Percentiles rank a stretch among this genome's conserved stretches.
Evolutionary conservation across 1,284 basidiomycete genomes (phyloP).

Genomic region (Melanopsichium pennsylvanicum): DNA sequence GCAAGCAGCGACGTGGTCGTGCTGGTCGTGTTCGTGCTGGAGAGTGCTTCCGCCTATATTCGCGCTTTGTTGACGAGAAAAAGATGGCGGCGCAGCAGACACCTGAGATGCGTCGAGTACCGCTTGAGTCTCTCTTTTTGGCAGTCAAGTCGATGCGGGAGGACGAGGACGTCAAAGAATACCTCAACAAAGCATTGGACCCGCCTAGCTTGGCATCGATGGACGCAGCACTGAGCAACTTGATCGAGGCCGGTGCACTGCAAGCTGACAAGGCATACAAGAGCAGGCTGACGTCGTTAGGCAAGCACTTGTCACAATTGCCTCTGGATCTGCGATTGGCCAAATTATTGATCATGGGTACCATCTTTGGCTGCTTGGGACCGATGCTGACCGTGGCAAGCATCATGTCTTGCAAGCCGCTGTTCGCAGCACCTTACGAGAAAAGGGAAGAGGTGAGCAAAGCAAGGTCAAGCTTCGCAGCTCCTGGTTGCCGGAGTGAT

Average conservation of each 20-base stretch:
- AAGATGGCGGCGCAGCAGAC: constrained; percentile 75
- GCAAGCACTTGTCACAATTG: constrained; percentile 79
- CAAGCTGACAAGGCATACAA: constrained; percentile 70
- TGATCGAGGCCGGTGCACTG: constrained; percentile 82
- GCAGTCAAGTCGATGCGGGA: constrained; percentile 84
- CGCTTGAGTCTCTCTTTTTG: constrained; percentile 82
- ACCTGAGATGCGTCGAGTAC: constrained; percentile 89
- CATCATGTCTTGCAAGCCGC: constrained; percentile 83
- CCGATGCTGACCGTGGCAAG: constrained; percentile 70
- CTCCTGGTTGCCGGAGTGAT: constrained; percentile 80
- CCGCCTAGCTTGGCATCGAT: constrained; percentile 81
- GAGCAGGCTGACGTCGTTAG: constrained; percentile 78
- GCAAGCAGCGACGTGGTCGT: constrained; percentile 83
- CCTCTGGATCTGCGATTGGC: constrained; percentile 88
- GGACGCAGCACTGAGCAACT: constrained; percentile 77
- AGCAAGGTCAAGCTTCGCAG: constrained; percentile 58
- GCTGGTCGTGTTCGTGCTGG: constrained; percentile 77
- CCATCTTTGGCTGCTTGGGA: constrained; percentile 61
- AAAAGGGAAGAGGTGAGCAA: constrained; percentile 79
- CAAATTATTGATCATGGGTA: constrained; percentile 72
- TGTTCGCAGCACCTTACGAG: constrained; percentile 83
- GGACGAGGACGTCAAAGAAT: constrained; percentile 78
- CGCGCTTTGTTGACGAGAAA: constrained; percentile 74
- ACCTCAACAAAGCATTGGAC: constrained; percentile 79
- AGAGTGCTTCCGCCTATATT: constrained; percentile 73